Evolutionary conservation across 257 asterid species (phyloP).

Genomic region (Forsythia suspensa): DNA sequence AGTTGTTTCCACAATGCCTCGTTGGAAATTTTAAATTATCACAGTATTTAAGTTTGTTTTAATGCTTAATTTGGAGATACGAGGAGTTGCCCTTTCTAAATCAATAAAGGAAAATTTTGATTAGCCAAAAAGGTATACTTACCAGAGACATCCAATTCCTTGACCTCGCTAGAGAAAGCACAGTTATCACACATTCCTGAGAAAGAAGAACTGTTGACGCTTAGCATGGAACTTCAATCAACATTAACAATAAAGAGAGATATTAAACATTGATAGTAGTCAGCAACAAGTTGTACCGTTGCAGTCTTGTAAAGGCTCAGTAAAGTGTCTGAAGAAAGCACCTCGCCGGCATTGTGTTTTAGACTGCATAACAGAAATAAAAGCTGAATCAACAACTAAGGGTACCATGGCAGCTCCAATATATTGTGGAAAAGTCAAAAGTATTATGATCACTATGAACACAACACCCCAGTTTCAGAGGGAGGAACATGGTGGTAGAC

Average conservation of each 20-base stretch:
- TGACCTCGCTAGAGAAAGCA: constrained; percentile 62
- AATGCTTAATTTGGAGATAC: background rate
- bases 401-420: background rate
- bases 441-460: background rate
- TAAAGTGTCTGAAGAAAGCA: constrained; percentile 92
- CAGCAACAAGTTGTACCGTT: constrained; percentile 52
- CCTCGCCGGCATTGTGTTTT: constrained; percentile 81
- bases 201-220: constrained; percentile 23
- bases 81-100: background rate
- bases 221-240: constrained; percentile 15
- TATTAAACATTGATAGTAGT: constrained; percentile 16
- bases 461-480: background rate
- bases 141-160: constrained; percentile 88
- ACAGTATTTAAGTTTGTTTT: background rate
- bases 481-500: background rate
- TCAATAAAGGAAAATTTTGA: background rate
- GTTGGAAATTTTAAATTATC: background rate
- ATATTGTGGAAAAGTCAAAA: background rate
- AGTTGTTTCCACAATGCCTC: background rate
- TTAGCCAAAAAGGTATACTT: constrained; percentile 7
- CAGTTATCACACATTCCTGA: constrained; percentile 99
- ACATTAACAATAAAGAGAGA: constrained; percentile 11
- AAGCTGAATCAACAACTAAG: constrained; percentile 25
- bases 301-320: constrained; percentile 90
- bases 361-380: constrained; percentile 51